Evolutionary conservation across 2,329 filamentous ascomycete species (phyloP).

Genomic region (Malbranchea zuffiana): DNA sequence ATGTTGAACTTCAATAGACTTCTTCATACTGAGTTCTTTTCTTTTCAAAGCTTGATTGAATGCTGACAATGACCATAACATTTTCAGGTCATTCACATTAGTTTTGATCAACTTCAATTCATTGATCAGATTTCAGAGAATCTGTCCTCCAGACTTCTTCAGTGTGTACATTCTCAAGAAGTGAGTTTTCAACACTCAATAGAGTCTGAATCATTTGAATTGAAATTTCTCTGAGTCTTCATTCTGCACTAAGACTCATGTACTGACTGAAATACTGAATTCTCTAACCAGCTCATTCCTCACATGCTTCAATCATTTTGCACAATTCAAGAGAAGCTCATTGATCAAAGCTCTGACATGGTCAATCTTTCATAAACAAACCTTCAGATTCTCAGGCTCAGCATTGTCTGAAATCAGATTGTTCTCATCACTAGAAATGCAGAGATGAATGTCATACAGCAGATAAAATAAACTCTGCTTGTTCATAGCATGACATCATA

Average conservation of each 20-base stretch:
- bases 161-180: slow-evolving; percentile 2
- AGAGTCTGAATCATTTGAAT: slow-evolving; percentile 1
- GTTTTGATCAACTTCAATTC: slow-evolving; percentile 4
- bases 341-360: slow-evolving; percentile 1
- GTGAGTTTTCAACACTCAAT: slow-evolving; percentile 5
- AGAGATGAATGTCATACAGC: neutral
- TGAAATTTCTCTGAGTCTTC: slow-evolving; percentile 1
- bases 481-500: neutral
- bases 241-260: neutral
- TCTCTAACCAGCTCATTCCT: slow-evolving; percentile 1
- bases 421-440: slow-evolving; percentile 2
- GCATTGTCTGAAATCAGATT: neutral
- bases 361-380: neutral
- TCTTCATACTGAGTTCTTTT: neutral
- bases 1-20: neutral
- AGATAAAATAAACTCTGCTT: no score
- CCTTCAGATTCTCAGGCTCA: neutral
- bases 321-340: slow-evolving; percentile 4
- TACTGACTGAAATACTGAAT: neutral
- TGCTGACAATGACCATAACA: slow-evolving; percentile 2
- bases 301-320: neutral
- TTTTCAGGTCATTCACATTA: neutral
- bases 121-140: slow-evolving; percentile 6
- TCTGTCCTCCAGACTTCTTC: neutral
- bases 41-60: neutral